These are phyloP conservation scores for Penicillium macrosclerotiorum DNA, from an alignment of 495 filamentous ascomycete genomes.

Conservation along the genomic window DNA sequence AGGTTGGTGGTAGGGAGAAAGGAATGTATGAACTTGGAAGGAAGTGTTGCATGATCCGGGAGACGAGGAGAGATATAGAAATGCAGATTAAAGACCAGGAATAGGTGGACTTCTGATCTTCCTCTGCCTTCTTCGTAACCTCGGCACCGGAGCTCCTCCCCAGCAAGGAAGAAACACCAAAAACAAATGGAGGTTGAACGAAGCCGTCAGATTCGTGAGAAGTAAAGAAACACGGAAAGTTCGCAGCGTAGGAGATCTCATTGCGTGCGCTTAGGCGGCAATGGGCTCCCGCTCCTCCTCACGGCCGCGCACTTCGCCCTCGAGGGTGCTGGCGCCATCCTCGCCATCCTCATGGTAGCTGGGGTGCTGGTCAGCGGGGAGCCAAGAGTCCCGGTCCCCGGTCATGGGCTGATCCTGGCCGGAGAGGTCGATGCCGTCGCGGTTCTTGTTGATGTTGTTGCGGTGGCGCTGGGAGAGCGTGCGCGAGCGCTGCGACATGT, in stretches of 20 bases:
- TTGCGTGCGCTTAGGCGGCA: constrained; percentile 15
- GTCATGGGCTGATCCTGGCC: constrained; percentile 80
- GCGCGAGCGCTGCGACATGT: constrained; percentile 79
- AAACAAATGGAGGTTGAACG: no score
- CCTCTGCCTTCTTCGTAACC: no score
- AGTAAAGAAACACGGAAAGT: neutral
- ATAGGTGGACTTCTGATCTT: no score
- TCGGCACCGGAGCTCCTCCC: neutral
- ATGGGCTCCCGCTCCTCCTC: constrained; percentile 56
- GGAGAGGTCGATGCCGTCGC: constrained; percentile 73
- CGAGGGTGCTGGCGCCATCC: constrained; percentile 53
- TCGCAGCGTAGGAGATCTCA: neutral
- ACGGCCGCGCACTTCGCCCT: constrained; percentile 55
- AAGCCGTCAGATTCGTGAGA: constrained; percentile 18
- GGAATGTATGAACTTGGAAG: no score
- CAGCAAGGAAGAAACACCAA: constrained; percentile 2
- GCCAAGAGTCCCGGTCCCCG: constrained; percentile 82
- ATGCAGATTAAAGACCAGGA: no score
- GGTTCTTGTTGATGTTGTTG: constrained; percentile 55
- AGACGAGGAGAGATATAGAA: no score
- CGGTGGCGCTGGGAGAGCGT: constrained; percentile 82
- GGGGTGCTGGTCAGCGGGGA: constrained; percentile 75
- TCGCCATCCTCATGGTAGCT: constrained; percentile 56
- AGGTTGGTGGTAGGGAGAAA: no score
- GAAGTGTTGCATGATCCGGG: no score